Percentiles rank a stretch among this genome's conserved stretches.
phyloP scores from a whole-genome alignment of 495 filamentous ascomycete genomes.

The Trichoderma virens region DNA sequence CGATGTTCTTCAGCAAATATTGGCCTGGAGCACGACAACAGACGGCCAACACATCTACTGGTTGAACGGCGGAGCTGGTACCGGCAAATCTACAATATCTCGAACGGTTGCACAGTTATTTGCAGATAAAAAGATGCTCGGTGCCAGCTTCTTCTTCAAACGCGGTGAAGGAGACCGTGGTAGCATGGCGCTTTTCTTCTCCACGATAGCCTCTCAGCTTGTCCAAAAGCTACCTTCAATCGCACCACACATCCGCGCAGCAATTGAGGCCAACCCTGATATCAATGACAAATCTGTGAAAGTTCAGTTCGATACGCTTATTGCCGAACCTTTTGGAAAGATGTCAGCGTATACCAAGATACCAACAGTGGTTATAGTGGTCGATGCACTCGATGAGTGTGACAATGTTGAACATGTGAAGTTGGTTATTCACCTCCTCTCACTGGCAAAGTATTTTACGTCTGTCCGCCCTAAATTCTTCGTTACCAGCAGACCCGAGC shows the following conservation, averaged over 20 bases:
- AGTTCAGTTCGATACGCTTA: constrained; percentile 43
- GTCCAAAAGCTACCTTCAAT: constrained; percentile 21
- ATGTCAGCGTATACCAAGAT: constrained; percentile 4
- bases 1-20: constrained; percentile 17
- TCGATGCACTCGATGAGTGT: constrained; percentile 52
- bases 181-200: constrained; percentile 33
- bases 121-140: constrained; percentile 15
- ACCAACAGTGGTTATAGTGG: constrained; percentile 25
- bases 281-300: constrained; percentile 30
- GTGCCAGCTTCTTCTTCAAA: constrained; percentile 47
- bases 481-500: constrained; percentile 37
- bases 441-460: constrained; percentile 13
- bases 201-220: constrained; percentile 39
- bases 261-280: constrained; percentile 29
- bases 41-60: constrained; percentile 28
- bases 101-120: constrained; percentile 29
- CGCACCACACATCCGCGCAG: constrained; percentile 22
- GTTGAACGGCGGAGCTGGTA: constrained; percentile 39
- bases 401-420: constrained; percentile 31
- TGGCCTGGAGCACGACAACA: constrained; percentile 10
- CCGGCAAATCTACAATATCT: constrained; percentile 42
- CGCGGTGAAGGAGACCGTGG: constrained; percentile 36
- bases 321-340: constrained; percentile 31
- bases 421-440: constrained; percentile 31
- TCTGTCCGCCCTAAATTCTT: constrained; percentile 17